Evolutionary conservation across 495 filamentous ascomycete genomes (phyloP), one percentile per base, ranked within the genome.

Genomic region (Physcia stellaris): DNA sequence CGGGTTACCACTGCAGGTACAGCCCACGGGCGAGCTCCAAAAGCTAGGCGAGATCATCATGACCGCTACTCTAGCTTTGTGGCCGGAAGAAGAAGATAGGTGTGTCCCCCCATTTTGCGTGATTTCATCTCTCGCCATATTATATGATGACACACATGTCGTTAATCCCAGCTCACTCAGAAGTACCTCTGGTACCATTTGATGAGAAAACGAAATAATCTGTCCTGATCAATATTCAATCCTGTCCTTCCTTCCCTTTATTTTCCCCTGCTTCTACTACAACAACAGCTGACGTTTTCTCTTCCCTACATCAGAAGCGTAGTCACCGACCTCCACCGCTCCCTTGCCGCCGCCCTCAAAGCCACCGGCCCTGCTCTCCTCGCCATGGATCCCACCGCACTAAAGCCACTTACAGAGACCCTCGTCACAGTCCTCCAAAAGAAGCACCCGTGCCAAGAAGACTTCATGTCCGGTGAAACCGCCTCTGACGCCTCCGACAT

Each of bases 151-250:
- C 43, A 62, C 60, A 72, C 61, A 60, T 60, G 63, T 75, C 83
- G 84, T 83, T 90, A 85, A 80, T 87, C 88, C 86, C 86, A 95
- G 86, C 86, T 95, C 88, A 94, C 88, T 94, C 80, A 80, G 79
- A 96, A 73, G 75, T 82, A 65, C 65, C 68, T 70, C 63, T 53
- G 63, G 75, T n/a, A n/a, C 81, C 71, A 73, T 63, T 72, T 94
- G 87, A 79, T 86, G 86, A 70, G 75, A 90, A 93, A 64, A 64
- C 85, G 83, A 83, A 22, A 66, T 73, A n/a, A n/a, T n/a, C n/a
- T n/a, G n/a, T n/a, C n/a, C n/a, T n/a, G n/a, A n/a, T n/a, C n/a
- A n/a, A n/a, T n/a, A n/a, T n/a, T 66, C 71, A 60, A 58, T 67
- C 64, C 64, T 79, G 62, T 68, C 35, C 38, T 52, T 56, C 51